These are phyloP conservation scores for Umbelopsis sp. DNA, from an alignment of 371 early-diverging fungal genomes.

Conservation along the genomic window DNA sequence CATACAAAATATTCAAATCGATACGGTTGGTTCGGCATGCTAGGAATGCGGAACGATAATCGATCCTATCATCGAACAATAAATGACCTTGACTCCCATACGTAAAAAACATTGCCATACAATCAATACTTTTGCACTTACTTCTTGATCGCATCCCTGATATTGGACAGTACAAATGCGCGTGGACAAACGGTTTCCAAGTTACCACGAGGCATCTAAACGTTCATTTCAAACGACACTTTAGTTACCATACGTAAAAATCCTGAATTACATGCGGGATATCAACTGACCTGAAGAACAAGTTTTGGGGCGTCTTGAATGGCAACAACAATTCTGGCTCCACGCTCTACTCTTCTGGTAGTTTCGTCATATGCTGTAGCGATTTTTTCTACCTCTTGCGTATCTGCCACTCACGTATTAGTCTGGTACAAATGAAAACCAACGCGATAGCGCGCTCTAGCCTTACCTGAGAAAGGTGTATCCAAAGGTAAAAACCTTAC, in stretches of 20 bases:
- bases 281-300: slow-evolving; percentile 69
- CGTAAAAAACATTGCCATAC: not conserved
- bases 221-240: not conserved
- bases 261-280: not conserved
- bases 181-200: slow-evolving; percentile 95
- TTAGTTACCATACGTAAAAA: too few species aligned
- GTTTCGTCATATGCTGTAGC: slow-evolving; percentile 73
- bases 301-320: slow-evolving; percentile 72
- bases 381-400: slow-evolving; percentile 55
- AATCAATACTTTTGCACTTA: slow-evolving; percentile 21
- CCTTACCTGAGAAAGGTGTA: slow-evolving; percentile 30
- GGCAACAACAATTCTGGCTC: slow-evolving; percentile 82
- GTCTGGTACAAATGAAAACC: too few species aligned
- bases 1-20: slow-evolving; percentile 89
- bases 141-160: slow-evolving; percentile 73
- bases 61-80: slow-evolving; percentile 33
- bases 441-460: too few species aligned
- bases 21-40: slow-evolving; percentile 90
- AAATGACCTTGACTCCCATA: not conserved
- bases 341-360: slow-evolving; percentile 87
- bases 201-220: slow-evolving; percentile 93
- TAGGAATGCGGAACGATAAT: slow-evolving; percentile 83
- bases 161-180: slow-evolving; percentile 83
- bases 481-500: slow-evolving; percentile 74
- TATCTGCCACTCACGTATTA: slow-evolving; percentile 27